These are phyloP conservation scores for Sisymbrium irio DNA, from an alignment of 345 rosid species.

Conservation along the genomic window DNA sequence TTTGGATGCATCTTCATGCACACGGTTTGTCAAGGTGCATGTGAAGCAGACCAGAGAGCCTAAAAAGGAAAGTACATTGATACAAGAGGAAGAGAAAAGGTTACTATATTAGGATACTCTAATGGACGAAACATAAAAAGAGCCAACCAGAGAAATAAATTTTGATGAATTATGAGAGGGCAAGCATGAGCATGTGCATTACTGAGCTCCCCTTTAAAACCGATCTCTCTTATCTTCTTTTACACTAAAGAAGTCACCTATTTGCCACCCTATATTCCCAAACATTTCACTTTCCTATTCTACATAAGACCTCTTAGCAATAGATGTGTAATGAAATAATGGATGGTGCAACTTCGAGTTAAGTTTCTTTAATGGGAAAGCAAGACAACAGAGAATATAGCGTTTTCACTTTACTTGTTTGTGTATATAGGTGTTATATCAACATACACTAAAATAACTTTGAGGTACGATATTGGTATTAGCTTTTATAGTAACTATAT, in stretches of 20 bases:
- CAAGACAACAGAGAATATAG: constrained; percentile 26
- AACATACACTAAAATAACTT: constrained; percentile 8
- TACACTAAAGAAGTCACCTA: constrained; percentile 37
- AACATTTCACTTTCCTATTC: constrained; percentile 32
- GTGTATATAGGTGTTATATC: constrained; percentile 20
- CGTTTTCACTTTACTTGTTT: constrained; percentile 23
- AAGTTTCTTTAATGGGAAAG: constrained; percentile 29
- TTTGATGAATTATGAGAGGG: constrained; percentile 16
- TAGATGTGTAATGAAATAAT: constrained; percentile 18
- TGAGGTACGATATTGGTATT: not conserved
- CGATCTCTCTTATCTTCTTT: constrained; percentile 18
- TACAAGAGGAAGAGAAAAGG: constrained; percentile 26
- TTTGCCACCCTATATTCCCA: constrained; percentile 25
- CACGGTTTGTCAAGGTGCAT: constrained; percentile 31
- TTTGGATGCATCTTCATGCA: constrained; percentile 26
- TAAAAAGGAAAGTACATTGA: constrained; percentile 30
- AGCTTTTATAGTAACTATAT: not conserved
- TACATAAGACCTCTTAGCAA: not conserved
- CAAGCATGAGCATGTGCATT: constrained; percentile 30
- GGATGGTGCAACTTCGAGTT: constrained; percentile 29
- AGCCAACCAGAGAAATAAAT: constrained; percentile 22
- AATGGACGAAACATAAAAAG: constrained; percentile 33
- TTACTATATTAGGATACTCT: constrained; percentile 20
- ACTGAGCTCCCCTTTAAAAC: constrained; percentile 22
- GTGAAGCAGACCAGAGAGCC: constrained; percentile 6